phyloP scores from a whole-genome alignment of 225 moss, liverwort and hornwort species.

The Climacium dendroides region DNA sequence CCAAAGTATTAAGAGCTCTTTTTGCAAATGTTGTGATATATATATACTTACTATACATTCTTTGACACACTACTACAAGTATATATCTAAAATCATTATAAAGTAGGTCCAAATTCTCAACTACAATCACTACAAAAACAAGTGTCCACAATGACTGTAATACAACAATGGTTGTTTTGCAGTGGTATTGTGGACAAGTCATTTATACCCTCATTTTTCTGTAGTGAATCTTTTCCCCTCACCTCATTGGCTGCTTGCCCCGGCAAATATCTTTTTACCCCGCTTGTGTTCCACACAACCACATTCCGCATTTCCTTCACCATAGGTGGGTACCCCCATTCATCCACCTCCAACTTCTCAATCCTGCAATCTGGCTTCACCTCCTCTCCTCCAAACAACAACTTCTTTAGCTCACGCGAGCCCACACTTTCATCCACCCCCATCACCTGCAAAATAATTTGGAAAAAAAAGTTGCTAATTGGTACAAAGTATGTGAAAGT shows the following conservation, averaged over 20 bases:
- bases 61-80: rapidly evolving
- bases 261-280: slow-evolving; percentile 42
- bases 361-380: background rate
- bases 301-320: slow-evolving; percentile 8
- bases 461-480: rapidly evolving
- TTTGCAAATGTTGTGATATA: background rate
- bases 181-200: too few species aligned
- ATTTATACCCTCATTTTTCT: too few species aligned
- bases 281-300: background rate
- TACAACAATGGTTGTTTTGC: too few species aligned
- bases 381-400: slow-evolving; percentile 6
- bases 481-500: background rate
- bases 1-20: background rate
- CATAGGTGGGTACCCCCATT: background rate
- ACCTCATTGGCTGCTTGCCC: slow-evolving; percentile 42
- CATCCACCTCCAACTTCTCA: background rate
- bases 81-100: background rate
- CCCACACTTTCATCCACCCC: background rate
- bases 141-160: too few species aligned
- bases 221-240: background rate
- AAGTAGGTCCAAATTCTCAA: background rate
- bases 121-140: too few species aligned
- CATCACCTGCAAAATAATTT: background rate
- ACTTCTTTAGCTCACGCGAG: background rate
- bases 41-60: background rate